Evolutionary conservation across 2,329 filamentous ascomycete species (phyloP), one percentile per base, ranked within the genome.

Genomic region (Lachnellula occidentalis): DNA sequence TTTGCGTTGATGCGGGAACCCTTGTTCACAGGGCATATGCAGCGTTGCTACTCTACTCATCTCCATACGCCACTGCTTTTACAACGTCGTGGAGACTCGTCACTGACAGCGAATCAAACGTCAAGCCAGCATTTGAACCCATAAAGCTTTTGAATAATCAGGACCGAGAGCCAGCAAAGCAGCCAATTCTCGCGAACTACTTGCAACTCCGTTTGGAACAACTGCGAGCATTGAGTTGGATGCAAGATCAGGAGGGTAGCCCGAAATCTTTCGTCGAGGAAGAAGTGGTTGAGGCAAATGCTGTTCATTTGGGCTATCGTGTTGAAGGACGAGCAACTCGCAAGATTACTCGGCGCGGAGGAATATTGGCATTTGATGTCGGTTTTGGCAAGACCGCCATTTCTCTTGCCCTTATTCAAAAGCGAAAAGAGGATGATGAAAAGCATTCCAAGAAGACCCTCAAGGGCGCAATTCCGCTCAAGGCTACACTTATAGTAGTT

Each of bases 341-440:
- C 36, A 22, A 66, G n/a, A 48, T 72, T 50, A 36, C 56, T 34
- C 58, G 84, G 41, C 76, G 74, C 17, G 84, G 85, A 12, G 85
- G 84, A 5, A 74, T 87, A 17, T 72, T 86, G 34, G 83, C 83
- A 2, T 82, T 86, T 62, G 74, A 81, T 45, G 82, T 86, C 34
- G 83, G 81, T 0, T 87, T 84, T 63, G 85, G 85, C 0, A 88
- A 88, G 62, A 88, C 85, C 0, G 77, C 82, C 1, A 77, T 79
- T 0, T 77, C 76, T 2, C 72, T 87, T 12, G 82, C 75, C 1
- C 67, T 87, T 8, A 76, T 86, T 31, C 72, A 80, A 36, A 67
- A 70, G 4, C 73, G 46, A 21, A 78, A 45, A 72, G 73, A 31
- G 56, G 69, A 43, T 62, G 7, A 24, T 49, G 1, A 14, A 17